Conservation (phyloP, 108 stramenopile genomes). For the Nitzschia palea region DNA sequence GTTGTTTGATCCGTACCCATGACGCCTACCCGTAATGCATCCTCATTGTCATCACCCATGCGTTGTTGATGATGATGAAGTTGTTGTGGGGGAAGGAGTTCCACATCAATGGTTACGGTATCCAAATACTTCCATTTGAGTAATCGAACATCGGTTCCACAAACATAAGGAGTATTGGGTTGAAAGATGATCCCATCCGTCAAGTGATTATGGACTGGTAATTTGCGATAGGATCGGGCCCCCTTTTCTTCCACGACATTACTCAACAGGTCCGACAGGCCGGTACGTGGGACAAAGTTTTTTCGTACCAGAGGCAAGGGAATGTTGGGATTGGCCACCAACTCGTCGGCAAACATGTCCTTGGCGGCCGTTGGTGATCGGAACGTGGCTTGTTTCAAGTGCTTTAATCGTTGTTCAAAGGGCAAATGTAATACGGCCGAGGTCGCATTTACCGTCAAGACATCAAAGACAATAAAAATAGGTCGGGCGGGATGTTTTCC, state of each 20-base stretch:
- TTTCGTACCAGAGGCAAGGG: constrained; percentile 84
- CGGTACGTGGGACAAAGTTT: constrained; percentile 81
- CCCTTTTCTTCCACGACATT: constrained; percentile 81
- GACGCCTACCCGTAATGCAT: constrained; percentile 60
- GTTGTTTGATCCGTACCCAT: constrained; percentile 76
- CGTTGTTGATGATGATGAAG: constrained; percentile 15
- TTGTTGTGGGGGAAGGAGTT: constrained; percentile 57
- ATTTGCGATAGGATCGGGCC: constrained; percentile 67
- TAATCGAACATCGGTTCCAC: constrained; percentile 85
- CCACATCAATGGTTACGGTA: constrained; percentile 94
- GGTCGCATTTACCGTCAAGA: constrained; percentile 69
- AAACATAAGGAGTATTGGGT: constrained; percentile 89
- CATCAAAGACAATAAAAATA: constrained; percentile 95
- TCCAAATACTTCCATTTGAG: constrained; percentile 98
- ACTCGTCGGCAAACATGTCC: constrained; percentile 66
- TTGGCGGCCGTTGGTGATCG: constrained; percentile 53
- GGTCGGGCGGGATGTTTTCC: constrained; percentile 53
- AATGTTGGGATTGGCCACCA: constrained; percentile 54
- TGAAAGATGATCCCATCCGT: constrained; percentile 94
- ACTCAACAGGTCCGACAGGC: constrained; percentile 63
- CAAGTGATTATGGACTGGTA: constrained; percentile 83
- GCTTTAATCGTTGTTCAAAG: constrained; percentile 79
- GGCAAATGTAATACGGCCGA: constrained; percentile 77
- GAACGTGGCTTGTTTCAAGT: constrained; percentile 71
- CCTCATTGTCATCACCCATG: constrained; percentile 44